A percentile compares a stretch with the other conserved stretches of the same genome.
Evolutionary conservation across 2,329 filamentous ascomycete species (phyloP).

Genomic region (Aspergillus udagawae): DNA sequence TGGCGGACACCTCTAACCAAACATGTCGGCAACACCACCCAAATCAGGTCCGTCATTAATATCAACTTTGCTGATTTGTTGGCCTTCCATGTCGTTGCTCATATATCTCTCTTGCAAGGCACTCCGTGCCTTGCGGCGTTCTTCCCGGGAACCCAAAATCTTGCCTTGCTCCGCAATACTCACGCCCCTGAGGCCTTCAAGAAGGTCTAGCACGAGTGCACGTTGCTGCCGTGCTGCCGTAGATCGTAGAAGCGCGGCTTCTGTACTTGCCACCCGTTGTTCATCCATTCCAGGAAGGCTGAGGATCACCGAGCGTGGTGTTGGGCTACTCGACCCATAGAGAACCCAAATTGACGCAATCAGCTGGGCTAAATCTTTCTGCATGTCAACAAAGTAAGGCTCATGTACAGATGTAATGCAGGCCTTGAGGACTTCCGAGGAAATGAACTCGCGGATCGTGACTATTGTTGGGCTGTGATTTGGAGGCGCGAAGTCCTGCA

Average conservation of each 20-base stretch:
- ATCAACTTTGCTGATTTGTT: conserved; percentile 38
- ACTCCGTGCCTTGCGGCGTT: conserved; percentile 40
- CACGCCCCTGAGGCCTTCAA: conserved; percentile 83
- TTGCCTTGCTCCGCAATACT: conserved; percentile 92
- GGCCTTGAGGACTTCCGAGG: conserved; percentile 80
- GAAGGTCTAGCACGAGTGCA: conserved; percentile 73
- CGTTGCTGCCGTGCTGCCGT: conserved; percentile 70
- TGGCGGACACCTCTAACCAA: conserved; percentile 33
- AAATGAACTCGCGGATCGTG: conserved; percentile 84
- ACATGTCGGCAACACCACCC: conserved; percentile 52
- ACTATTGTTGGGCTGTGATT: conserved; percentile 49
- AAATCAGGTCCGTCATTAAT: conserved; percentile 49
- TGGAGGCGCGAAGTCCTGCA: conserved; percentile 68
- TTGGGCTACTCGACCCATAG: conserved; percentile 66
- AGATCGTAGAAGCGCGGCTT: conserved; percentile 53
- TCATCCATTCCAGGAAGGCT: conserved; percentile 73
- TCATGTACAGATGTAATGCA: conserved; percentile 90
- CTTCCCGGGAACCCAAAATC: conserved; percentile 50
- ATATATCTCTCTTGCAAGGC: conserved; percentile 42
- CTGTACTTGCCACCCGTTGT: conserved; percentile 62
- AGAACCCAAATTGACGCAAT: conserved; percentile 81
- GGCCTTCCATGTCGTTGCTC: conserved; percentile 42
- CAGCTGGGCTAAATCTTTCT: conserved; percentile 82
- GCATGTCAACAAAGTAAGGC: conserved; percentile 92
- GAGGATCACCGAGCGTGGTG: conserved; percentile 71